Conservation (phyloP, 441 rosid species). For the Gossypium aridum region DNA sequence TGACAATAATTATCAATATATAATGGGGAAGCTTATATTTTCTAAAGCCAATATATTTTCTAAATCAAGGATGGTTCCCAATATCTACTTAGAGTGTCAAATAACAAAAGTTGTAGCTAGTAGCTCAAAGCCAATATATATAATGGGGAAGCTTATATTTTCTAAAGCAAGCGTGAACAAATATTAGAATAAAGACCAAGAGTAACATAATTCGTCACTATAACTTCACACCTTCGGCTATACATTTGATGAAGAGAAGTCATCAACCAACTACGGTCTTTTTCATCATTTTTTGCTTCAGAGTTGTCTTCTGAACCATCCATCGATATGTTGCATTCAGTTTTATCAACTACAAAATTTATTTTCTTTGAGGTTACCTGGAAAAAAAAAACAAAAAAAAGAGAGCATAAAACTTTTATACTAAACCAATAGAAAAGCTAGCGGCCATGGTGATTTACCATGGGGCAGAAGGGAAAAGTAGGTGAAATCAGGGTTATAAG, state of each 20-base stretch:
- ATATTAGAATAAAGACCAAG: slow-evolving; percentile 8
- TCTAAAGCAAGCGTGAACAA: not conserved
- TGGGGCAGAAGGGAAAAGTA: not conserved
- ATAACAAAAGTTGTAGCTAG: not conserved
- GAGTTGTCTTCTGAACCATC: slow-evolving; percentile 44
- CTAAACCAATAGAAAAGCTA: slow-evolving; percentile 10
- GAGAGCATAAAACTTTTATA: not conserved
- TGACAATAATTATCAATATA: not conserved
- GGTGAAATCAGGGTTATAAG: not conserved
- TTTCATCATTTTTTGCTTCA: slow-evolving; percentile 52
- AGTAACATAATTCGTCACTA: not conserved
- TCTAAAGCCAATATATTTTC: not conserved
- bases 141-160: not conserved
- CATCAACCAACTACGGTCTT: slow-evolving; percentile 87
- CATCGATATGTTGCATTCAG: slow-evolving; percentile 33
- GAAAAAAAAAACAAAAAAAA: not conserved
- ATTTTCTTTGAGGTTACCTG: slow-evolving; percentile 92
- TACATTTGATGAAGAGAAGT: slow-evolving; percentile 93
- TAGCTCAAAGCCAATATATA: not conserved
- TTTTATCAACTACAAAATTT: slow-evolving; percentile 77
- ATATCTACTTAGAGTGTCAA: slow-evolving; percentile 3
- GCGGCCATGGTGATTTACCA: not conserved
- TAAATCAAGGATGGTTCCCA: not conserved
- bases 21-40: not conserved
- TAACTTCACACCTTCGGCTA: slow-evolving; percentile 79